Percentiles rank a stretch among this genome's conserved stretches.
Conservation (phyloP, 768 basidiomycete genomes). For the Rhizopogon rudus region DNA sequence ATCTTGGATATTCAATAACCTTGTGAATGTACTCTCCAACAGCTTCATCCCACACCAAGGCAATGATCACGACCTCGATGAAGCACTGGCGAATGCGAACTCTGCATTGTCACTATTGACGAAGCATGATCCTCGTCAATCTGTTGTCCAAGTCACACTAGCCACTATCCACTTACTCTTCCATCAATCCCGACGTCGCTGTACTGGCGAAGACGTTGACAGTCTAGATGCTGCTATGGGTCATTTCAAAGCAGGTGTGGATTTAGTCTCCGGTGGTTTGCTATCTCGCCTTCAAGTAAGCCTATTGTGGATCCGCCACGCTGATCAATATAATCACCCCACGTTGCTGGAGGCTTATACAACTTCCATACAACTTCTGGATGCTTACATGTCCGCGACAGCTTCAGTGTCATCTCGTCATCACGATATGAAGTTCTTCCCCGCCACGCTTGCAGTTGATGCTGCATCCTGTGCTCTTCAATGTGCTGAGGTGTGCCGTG, state of each 20-base stretch:
- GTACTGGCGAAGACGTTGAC: not conserved
- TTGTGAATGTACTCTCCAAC: too few relatives aligned
- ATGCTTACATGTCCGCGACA: not conserved
- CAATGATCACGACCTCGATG: not conserved
- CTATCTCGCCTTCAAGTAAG: too few relatives aligned
- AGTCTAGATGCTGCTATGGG: not conserved
- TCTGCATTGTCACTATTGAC: too few relatives aligned
- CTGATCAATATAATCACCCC: not conserved
- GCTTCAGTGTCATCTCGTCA: slow-evolving; percentile 1
- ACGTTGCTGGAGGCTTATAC: not conserved
- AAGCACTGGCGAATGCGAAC: not conserved
- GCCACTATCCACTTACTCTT: not conserved
- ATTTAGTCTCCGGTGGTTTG: not conserved
- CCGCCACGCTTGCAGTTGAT: slow-evolving; percentile 6
- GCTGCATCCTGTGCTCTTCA: slow-evolving; percentile 16
- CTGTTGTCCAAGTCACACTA: not conserved
- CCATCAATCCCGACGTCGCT: not conserved
- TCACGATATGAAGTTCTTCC: not conserved
- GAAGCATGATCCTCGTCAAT: not conserved
- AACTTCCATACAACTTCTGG: slow-evolving; percentile 3
- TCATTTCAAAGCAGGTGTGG: not conserved
- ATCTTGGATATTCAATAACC: too few relatives aligned
- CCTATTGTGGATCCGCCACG: not conserved
- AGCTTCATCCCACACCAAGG: not conserved
- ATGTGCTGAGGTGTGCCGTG: slow-evolving; percentile 4